phyloP scores from a whole-genome alignment of 768 basidiomycete species.

The Pleurotus tuber-regium region DNA sequence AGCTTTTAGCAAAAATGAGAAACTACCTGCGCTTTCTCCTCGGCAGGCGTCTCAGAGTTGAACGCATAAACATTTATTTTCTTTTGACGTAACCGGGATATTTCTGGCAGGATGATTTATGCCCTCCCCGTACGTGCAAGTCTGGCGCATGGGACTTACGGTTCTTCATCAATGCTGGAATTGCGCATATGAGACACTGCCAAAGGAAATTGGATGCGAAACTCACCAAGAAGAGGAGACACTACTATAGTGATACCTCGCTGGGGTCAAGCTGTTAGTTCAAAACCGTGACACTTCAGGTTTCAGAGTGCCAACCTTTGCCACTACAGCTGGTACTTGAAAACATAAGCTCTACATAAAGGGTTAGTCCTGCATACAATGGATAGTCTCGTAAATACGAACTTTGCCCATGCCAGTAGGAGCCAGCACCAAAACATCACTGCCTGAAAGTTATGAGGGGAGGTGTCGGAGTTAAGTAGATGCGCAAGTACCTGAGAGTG shows the following conservation, averaged over 20 bases:
- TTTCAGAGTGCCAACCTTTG: constrained; percentile 53
- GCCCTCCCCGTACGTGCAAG: neutral
- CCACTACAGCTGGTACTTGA: constrained; percentile 75
- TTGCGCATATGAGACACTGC: neutral
- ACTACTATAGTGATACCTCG: constrained; percentile 71
- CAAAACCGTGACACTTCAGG: no score
- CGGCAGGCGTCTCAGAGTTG: constrained; percentile 59
- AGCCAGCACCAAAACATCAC: constrained; percentile 76
- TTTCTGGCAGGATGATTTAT: constrained; percentile 41
- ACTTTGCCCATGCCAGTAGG: constrained; percentile 93
- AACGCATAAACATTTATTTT: constrained; percentile 58
- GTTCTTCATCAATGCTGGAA: constrained; percentile 76
- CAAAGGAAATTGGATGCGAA: neutral
- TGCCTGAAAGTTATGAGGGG: constrained; percentile 36
- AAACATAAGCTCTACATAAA: constrained; percentile 72
- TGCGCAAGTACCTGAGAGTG: constrained; percentile 53
- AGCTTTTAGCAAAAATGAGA: no score
- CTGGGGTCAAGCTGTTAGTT: constrained; percentile 28
- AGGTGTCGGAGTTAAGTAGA: neutral
- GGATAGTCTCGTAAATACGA: neutral
- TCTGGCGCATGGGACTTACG: constrained; percentile 40
- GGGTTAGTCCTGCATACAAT: neutral
- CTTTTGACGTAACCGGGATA: constrained; percentile 54
- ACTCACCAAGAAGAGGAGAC: constrained; percentile 71
- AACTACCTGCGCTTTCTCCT: constrained; percentile 54